These are phyloP conservation scores for Pyrenophora graminea DNA, from an alignment of 2,329 filamentous ascomycete genomes.

Conservation along the genomic window DNA sequence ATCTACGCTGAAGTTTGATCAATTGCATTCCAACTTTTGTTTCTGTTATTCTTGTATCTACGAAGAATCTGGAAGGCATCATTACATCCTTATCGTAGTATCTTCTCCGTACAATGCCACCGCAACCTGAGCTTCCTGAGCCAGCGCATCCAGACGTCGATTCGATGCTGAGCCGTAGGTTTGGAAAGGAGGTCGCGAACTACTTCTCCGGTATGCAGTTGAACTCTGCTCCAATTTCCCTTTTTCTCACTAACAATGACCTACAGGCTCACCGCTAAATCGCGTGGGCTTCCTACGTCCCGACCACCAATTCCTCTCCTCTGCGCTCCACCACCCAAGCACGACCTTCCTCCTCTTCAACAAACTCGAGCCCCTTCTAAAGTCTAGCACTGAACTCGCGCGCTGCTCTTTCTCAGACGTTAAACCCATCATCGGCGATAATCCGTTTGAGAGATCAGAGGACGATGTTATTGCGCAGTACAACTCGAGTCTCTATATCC, in stretches of 20 bases:
- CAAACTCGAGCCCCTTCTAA: constrained; percentile 73
- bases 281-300: constrained; percentile 76
- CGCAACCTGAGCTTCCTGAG: constrained; percentile 57
- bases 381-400: constrained; percentile 64
- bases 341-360: constrained; percentile 79
- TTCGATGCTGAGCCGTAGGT: constrained; percentile 75
- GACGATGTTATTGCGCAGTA: constrained; percentile 72
- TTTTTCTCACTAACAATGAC: background rate
- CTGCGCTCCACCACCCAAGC: constrained; percentile 67
- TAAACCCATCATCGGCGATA: constrained; percentile 67
- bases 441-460: constrained; percentile 73
- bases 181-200: constrained; percentile 79
- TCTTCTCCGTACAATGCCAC: constrained; percentile 31
- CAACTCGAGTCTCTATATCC: constrained; percentile 69
- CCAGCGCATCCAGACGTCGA: constrained; percentile 63
- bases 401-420: constrained; percentile 73
- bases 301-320: constrained; percentile 70
- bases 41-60: background rate
- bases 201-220: constrained; percentile 68
- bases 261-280: constrained; percentile 70
- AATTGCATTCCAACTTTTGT: background rate
- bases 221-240: background rate
- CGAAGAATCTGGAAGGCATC: background rate
- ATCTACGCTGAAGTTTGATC: no score
- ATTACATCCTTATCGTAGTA: background rate